A percentile compares a stretch with the other conserved stretches of the same genome.
Conservation (phyloP, 192 early-diverging fungal species). For the Backusella macrospora region DNA sequence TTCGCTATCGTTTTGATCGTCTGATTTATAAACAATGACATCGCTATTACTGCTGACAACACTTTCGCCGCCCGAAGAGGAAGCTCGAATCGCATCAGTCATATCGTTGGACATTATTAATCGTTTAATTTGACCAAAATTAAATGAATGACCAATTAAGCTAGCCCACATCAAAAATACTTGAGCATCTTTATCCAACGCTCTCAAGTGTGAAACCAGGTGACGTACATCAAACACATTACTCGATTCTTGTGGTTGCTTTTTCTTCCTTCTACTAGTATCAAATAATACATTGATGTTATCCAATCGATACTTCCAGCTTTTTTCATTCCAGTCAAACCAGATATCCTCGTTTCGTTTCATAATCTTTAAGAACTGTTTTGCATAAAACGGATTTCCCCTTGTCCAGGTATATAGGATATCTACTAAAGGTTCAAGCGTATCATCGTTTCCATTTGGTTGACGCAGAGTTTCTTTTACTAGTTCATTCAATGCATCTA, state of each 20-base stretch:
- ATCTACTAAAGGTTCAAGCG: constrained; percentile 19
- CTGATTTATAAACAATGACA: neutral
- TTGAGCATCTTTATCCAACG: constrained; percentile 21
- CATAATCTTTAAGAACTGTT: constrained; percentile 30
- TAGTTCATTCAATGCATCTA: constrained; percentile 9
- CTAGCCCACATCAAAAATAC: constrained; percentile 34
- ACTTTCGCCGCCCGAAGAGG: neutral
- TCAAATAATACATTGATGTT: neutral
- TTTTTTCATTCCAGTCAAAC: constrained; percentile 29
- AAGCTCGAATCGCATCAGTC: neutral
- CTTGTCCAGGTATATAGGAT: constrained; percentile 21
- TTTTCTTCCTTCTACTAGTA: neutral
- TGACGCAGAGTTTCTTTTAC: constrained; percentile 21
- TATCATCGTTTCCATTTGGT: neutral
- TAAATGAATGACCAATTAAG: constrained; percentile 27
- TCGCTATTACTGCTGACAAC: neutral
- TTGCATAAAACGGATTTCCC: constrained; percentile 33
- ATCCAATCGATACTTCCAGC: constrained; percentile 33
- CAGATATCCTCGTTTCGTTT: constrained; percentile 31
- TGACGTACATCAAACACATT: constrained; percentile 22
- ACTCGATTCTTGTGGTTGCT: neutral
- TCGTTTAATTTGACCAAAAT: constrained; percentile 23
- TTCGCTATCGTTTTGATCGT: neutral
- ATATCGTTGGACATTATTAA: constrained; percentile 22
- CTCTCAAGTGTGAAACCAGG: constrained; percentile 20